Evolutionary conservation across 352 stramenopile species (phyloP).

Genomic region (Globisporangium viniferum): DNA sequence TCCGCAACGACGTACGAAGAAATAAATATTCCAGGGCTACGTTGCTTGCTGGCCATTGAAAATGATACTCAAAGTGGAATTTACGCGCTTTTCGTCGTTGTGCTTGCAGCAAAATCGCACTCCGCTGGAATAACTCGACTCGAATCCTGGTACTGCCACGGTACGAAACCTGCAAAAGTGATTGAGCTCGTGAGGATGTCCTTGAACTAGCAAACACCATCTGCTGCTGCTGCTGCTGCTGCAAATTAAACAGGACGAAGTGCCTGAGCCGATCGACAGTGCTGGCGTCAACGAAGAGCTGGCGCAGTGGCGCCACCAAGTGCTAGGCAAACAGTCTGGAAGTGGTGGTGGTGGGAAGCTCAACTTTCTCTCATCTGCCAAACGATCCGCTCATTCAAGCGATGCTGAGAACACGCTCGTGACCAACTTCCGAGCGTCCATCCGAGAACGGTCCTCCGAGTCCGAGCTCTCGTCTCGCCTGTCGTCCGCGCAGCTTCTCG

Average conservation of each 20-base stretch:
- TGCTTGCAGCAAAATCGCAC: conserved; percentile 55
- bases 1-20: conserved; percentile 52
- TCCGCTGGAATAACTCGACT: conserved; percentile 58
- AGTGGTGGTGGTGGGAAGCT: background rate
- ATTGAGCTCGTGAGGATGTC: background rate
- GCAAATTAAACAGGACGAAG: conserved; percentile 2
- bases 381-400: background rate
- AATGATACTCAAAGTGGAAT: too few species aligned
- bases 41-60: background rate
- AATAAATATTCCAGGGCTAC: background rate
- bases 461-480: conserved; percentile 7
- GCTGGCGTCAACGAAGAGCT: conserved; percentile 13
- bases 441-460: conserved; percentile 3
- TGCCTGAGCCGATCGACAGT: conserved; percentile 4
- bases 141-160: conserved; percentile 19
- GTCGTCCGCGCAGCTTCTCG: background rate
- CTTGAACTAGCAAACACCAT: background rate
- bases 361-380: background rate
- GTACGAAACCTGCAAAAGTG: conserved; percentile 19
- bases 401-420: conserved; percentile 6
- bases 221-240: too few species aligned
- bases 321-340: background rate
- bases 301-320: conserved; percentile 1
- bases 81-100: background rate
- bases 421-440: conserved; percentile 8